Evolutionary conservation across 805 yeast genomes (phyloP).

Genomic region (Yarrowia deformans): DNA sequence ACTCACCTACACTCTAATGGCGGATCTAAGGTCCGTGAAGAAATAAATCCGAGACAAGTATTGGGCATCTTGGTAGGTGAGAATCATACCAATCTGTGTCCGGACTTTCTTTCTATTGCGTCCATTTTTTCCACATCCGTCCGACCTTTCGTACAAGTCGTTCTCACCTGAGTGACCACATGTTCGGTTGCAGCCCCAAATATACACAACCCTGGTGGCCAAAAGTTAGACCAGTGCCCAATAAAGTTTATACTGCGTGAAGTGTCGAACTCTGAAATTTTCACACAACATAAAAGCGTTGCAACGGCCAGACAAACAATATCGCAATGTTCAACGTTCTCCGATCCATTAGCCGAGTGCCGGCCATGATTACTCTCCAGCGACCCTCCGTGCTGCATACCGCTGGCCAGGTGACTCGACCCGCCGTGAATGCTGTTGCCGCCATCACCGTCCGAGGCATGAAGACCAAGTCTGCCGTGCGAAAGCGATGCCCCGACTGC

Average conservation of each 20-base stretch:
- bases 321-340: constrained; percentile 36
- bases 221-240: constrained; percentile 4
- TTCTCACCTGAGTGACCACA: background rate
- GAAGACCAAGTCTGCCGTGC: constrained; percentile 91
- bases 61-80: background rate
- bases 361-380: constrained; percentile 36
- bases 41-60: constrained; percentile 7
- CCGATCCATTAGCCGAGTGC: constrained; percentile 37
- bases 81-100: background rate
- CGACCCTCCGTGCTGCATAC: constrained; percentile 29
- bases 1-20: background rate
- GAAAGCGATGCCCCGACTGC: constrained; percentile 92
- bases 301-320: constrained; percentile 4
- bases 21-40: background rate
- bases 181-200: constrained; percentile 10
- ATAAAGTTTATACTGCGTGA: background rate
- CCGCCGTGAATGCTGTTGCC: constrained; percentile 29
- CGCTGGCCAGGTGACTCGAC: constrained; percentile 38
- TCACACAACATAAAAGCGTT: constrained; percentile 35
- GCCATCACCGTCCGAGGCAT: constrained; percentile 64
- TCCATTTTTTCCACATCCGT: background rate
- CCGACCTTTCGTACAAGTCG: background rate
- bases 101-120: background rate
- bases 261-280: constrained; percentile 18
- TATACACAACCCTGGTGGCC: constrained; percentile 35